Evolutionary conservation across 129 eudicot species (phyloP).

Genomic region (Kitagawia praeruptora): DNA sequence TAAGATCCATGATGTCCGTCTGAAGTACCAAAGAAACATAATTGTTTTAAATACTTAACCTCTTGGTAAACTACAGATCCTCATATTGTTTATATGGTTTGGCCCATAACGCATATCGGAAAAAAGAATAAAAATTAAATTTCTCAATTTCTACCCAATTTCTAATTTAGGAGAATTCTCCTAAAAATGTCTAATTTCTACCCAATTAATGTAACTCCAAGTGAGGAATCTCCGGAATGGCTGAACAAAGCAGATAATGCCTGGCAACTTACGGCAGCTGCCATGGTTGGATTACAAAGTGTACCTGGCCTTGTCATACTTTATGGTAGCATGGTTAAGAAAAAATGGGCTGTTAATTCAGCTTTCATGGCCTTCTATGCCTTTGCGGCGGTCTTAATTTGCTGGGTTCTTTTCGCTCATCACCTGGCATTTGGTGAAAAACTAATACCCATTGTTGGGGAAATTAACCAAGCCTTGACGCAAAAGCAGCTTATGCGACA

Average conservation of each 20-base stretch:
- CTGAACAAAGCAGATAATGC: constrained; percentile 67
- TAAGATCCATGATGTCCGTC: neutral
- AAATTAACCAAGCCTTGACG: constrained; percentile 20
- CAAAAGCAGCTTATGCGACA: constrained; percentile 22
- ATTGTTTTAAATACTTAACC: constrained; percentile 29
- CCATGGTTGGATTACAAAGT: constrained; percentile 76
- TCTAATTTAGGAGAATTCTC: no score
- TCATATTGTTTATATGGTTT: constrained; percentile 11
- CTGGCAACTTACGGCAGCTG: constrained; percentile 58
- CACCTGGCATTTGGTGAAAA: constrained; percentile 47
- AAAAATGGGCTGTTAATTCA: constrained; percentile 80
- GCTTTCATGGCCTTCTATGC: constrained; percentile 87
- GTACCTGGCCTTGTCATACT: constrained; percentile 78
- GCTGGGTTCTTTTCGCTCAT: constrained; percentile 79
- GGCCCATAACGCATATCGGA: constrained; percentile 5
- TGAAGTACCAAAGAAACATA: constrained; percentile 10
- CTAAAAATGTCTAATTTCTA: constrained; percentile 12
- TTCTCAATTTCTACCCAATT: constrained; percentile 21
- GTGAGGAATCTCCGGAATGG: constrained; percentile 48
- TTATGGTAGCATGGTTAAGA: constrained; percentile 83
- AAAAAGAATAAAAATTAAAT: constrained; percentile 4
- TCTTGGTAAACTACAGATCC: constrained; percentile 3
- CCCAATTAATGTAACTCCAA: constrained; percentile 30
- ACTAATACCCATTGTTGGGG: constrained; percentile 24
- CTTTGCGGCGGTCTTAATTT: constrained; percentile 54